Conservation (phyloP, 495 filamentous ascomycete genomes). For the Penicillium robsamsonii region DNA sequence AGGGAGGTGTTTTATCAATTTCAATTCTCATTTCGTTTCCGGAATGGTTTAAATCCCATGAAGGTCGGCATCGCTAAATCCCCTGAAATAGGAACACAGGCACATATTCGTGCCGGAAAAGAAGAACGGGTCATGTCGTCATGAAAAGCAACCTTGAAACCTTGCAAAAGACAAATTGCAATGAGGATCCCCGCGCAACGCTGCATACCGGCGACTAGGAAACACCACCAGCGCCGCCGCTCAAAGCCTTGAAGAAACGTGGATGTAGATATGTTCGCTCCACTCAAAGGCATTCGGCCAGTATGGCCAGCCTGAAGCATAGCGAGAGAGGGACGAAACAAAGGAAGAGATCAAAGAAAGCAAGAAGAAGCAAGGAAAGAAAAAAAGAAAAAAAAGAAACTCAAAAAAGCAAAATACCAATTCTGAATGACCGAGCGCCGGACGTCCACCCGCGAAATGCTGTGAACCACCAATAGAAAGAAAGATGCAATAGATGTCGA, state of each 20-base stretch:
- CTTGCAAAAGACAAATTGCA: slow-evolving; percentile 9
- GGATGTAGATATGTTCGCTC: slow-evolving; percentile 6
- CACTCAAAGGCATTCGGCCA: slow-evolving; percentile 5
- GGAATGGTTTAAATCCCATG: slow-evolving; percentile 8
- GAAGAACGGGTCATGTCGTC: slow-evolving; percentile 22
- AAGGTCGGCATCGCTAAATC: slow-evolving; percentile 8
- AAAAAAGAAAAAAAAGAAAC: slow-evolving; percentile 12
- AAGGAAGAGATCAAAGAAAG: background rate
- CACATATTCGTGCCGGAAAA: background rate
- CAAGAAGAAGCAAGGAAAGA: slow-evolving; percentile 3
- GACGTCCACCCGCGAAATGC: slow-evolving; percentile 27
- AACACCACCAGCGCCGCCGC: slow-evolving; percentile 44
- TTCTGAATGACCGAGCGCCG: slow-evolving; percentile 20
- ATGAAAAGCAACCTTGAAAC: slow-evolving; percentile 14
- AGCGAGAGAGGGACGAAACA: background rate
- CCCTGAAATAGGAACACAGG: slow-evolving; percentile 9
- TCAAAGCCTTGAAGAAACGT: slow-evolving; percentile 26
- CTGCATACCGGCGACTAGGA: slow-evolving; percentile 23
- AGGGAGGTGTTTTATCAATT: background rate
- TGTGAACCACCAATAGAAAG: slow-evolving; percentile 16
- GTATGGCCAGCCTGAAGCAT: background rate
- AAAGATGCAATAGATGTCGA: slow-evolving; percentile 40
- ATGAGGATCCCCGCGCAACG: slow-evolving; percentile 21
- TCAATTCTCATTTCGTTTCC: slow-evolving; percentile 2
- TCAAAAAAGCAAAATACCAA: slow-evolving; percentile 9